phyloP scores from a whole-genome alignment of 164 flowering plant species.

The Nymphaea thermarum region DNA sequence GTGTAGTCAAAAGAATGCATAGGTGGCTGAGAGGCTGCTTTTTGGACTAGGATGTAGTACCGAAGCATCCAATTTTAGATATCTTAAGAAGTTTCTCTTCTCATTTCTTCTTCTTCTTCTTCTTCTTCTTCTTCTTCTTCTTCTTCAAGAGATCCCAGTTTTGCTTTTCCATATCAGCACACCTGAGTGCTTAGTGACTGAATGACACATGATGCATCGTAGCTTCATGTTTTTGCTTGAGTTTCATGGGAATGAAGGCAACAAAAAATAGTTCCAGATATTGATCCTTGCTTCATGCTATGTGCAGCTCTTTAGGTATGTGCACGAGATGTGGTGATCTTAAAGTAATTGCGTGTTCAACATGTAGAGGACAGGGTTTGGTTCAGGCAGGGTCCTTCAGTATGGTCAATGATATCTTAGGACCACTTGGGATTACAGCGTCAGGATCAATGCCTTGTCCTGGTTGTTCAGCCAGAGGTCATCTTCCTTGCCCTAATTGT shows the following conservation, averaged over 20 bases:
- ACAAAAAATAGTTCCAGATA: not conserved
- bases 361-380: slow-evolving; percentile 58
- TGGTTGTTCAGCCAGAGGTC: slow-evolving; percentile 14
- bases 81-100: too few species aligned
- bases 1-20: too few species aligned
- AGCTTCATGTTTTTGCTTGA: too few species aligned
- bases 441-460: slow-evolving; percentile 10
- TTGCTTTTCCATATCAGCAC: too few species aligned
- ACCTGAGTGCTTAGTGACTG: too few species aligned
- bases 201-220: too few species aligned
- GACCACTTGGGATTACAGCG: slow-evolving; percentile 7
- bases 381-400: slow-evolving; percentile 35
- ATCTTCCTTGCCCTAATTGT: slow-evolving; percentile 14
- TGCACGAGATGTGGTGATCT: slow-evolving; percentile 85
- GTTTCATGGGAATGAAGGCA: not conserved
- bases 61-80: too few species aligned
- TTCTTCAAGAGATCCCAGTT: too few species aligned
- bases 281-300: not conserved
- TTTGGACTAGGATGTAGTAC: too few species aligned
- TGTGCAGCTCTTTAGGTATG: slow-evolving; percentile 67
- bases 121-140: too few species aligned
- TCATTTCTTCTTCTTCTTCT: too few species aligned
- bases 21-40: too few species aligned
- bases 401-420: slow-evolving; percentile 8
- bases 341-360: slow-evolving; percentile 60